These are phyloP conservation scores for Podospora fimiseda DNA, from an alignment of 495 filamentous ascomycete genomes.

Conservation along the genomic window DNA sequence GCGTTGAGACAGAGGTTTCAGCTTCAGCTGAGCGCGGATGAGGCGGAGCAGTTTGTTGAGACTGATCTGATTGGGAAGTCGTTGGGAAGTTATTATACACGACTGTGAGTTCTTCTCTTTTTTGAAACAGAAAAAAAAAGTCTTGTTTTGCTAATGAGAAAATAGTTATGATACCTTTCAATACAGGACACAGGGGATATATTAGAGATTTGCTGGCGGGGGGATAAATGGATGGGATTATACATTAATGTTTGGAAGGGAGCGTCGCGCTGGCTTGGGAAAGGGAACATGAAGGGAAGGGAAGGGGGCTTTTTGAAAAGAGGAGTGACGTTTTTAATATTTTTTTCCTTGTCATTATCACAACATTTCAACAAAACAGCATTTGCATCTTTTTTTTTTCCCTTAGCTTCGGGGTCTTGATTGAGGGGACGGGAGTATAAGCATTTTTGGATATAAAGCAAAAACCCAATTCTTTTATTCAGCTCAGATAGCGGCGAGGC, in stretches of 20 bases:
- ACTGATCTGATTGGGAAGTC: constrained; percentile 64
- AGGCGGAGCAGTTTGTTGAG: constrained; percentile 68
- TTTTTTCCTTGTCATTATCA: neutral
- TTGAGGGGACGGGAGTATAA: too few species aligned
- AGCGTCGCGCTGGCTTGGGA: neutral
- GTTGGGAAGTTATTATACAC: constrained; percentile 68
- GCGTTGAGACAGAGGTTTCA: constrained; percentile 61
- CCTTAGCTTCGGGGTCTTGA: too few species aligned
- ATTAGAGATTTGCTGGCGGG: constrained; percentile 32
- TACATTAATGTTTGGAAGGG: neutral
- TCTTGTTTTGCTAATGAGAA: neutral
- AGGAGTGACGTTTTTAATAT: too few species aligned
- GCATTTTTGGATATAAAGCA: too few species aligned
- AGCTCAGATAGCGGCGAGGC: too few species aligned
- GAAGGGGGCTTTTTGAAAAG: too few species aligned
- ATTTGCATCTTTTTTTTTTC: neutral
- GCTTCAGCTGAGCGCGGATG: constrained; percentile 65
- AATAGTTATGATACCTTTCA: constrained; percentile 71
- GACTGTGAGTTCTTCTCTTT: constrained; percentile 46
- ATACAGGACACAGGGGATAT: constrained; percentile 74
- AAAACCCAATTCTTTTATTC: too few species aligned
- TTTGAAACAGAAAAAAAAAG: neutral
- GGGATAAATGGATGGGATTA: neutral
- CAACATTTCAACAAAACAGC: neutral
- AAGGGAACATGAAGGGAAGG: too few species aligned